These are phyloP conservation scores for Cyclocybe cylindracea DNA, from an alignment of 768 basidiomycete genomes.

Conservation along the genomic window DNA sequence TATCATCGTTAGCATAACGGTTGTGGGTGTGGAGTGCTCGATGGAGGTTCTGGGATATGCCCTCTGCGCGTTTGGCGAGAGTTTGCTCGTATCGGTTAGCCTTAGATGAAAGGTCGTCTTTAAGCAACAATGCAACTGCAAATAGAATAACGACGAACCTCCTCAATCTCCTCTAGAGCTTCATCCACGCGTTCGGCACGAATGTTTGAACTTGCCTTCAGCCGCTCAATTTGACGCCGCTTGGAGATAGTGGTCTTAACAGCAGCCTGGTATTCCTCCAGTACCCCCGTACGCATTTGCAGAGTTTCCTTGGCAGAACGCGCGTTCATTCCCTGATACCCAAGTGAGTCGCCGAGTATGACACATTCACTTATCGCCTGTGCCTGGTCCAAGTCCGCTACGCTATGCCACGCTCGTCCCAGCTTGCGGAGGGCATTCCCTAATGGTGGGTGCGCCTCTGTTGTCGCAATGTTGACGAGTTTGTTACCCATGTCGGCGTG, in stretches of 20 bases:
- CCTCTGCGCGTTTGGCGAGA: constrained; percentile 82
- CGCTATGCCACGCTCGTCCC: constrained; percentile 83
- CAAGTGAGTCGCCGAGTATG: constrained; percentile 92
- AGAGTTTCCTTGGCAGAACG: constrained; percentile 94
- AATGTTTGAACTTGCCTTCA: constrained; percentile 86
- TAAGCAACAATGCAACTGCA: background rate
- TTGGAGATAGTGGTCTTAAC: constrained; percentile 94
- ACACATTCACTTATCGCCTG: constrained; percentile 95
- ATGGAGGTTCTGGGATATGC: constrained; percentile 93
- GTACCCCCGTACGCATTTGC: constrained; percentile 82
- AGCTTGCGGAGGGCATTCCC: constrained; percentile 83
- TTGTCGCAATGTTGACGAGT: constrained; percentile 83
- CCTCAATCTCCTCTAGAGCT: constrained; percentile 89
- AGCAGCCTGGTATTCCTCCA: constrained; percentile 94
- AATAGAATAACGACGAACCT: constrained; percentile 48
- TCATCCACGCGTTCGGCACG: constrained; percentile 86
- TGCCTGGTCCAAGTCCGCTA: constrained; percentile 87
- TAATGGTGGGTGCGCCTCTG: constrained; percentile 84
- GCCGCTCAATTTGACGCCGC: constrained; percentile 84
- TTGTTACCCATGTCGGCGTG: constrained; percentile 95
- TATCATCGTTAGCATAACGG: constrained; percentile 85
- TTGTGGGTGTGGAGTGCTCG: constrained; percentile 84
- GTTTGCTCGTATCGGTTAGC: constrained; percentile 89
- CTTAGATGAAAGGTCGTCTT: constrained; percentile 39
- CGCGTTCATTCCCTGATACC: constrained; percentile 97